Evolutionary conservation across 2,329 filamentous ascomycete species (phyloP).

Genomic region (Zymoseptoria brevis): DNA sequence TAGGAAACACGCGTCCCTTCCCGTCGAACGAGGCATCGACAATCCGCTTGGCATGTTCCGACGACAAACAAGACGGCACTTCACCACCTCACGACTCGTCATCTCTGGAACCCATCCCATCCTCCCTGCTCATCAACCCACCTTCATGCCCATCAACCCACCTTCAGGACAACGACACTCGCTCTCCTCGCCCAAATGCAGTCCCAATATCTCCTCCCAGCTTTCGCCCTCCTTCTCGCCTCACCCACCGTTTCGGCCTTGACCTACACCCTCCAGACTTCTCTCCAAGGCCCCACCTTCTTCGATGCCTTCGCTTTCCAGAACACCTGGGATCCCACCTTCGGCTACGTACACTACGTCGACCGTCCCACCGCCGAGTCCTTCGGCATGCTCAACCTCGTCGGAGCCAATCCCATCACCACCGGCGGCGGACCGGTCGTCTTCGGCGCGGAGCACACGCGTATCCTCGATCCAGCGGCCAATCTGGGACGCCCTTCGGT

Average conservation of each 20-base stretch:
- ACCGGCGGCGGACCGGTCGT: slow-evolving; percentile 30
- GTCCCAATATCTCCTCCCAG: neutral
- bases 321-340: slow-evolving; percentile 26
- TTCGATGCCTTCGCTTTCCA: slow-evolving; percentile 32
- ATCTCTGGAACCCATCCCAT: neutral
- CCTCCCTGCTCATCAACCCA: neutral
- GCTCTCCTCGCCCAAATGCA: neutral
- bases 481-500: slow-evolving; percentile 28
- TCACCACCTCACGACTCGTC: slow-evolving; percentile 3
- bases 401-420: slow-evolving; percentile 11
- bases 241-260: slow-evolving; percentile 2
- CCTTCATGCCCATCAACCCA: neutral
- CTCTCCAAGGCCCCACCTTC: slow-evolving; percentile 20
- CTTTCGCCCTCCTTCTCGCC: slow-evolving; percentile 3
- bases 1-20: neutral
- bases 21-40: neutral
- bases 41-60: slow-evolving; percentile 2
- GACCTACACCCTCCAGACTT: slow-evolving; percentile 10
- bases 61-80: slow-evolving; percentile 5
- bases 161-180: neutral
- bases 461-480: slow-evolving; percentile 3
- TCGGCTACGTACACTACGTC: slow-evolving; percentile 35
- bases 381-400: slow-evolving; percentile 19
- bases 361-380: slow-evolving; percentile 31
- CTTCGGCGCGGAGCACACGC: slow-evolving; percentile 36